Conservation (phyloP, 805 yeast species). For the Nakazawaea siamensis region DNA sequence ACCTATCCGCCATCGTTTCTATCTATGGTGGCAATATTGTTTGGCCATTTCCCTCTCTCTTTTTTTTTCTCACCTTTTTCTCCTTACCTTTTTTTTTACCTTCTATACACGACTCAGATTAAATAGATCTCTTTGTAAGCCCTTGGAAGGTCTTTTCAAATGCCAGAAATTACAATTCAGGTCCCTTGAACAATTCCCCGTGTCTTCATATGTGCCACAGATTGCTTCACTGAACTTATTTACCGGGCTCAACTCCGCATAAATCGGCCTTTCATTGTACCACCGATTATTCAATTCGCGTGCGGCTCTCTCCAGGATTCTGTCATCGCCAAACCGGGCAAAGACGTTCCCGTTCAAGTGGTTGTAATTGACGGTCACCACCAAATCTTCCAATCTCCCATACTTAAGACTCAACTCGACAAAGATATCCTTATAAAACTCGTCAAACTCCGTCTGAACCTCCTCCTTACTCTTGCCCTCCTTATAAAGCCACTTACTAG, state of each 20-base stretch:
- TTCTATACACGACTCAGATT: conserved; percentile 5
- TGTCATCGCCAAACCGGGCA: conserved; percentile 46
- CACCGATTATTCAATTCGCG: conserved; percentile 66
- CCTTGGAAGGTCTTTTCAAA: conserved; percentile 44
- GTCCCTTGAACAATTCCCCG: conserved; percentile 72
- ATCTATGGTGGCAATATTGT: background rate
- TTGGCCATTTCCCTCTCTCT: conserved; percentile 1
- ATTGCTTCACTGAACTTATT: conserved; percentile 59
- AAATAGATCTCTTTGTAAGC: conserved; percentile 31
- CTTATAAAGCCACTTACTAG: no score
- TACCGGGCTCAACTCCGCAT: conserved; percentile 74
- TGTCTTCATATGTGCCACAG: conserved; percentile 47
- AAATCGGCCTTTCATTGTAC: conserved; percentile 74
- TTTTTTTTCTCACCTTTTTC: background rate
- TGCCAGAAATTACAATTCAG: conserved; percentile 87
- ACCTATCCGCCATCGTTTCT: conserved; percentile 84
- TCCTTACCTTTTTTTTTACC: background rate
- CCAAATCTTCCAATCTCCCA: conserved; percentile 50
- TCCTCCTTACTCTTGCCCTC: conserved; percentile 26
- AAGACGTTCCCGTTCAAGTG: conserved; percentile 86
- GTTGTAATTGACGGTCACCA: conserved; percentile 77
- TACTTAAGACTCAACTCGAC: conserved; percentile 40
- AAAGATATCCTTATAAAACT: conserved; percentile 65
- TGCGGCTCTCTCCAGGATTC: conserved; percentile 53
- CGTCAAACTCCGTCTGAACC: conserved; percentile 43